Evolutionary conservation across 768 basidiomycete genomes (phyloP).

Genomic region (Mycena venus): DNA sequence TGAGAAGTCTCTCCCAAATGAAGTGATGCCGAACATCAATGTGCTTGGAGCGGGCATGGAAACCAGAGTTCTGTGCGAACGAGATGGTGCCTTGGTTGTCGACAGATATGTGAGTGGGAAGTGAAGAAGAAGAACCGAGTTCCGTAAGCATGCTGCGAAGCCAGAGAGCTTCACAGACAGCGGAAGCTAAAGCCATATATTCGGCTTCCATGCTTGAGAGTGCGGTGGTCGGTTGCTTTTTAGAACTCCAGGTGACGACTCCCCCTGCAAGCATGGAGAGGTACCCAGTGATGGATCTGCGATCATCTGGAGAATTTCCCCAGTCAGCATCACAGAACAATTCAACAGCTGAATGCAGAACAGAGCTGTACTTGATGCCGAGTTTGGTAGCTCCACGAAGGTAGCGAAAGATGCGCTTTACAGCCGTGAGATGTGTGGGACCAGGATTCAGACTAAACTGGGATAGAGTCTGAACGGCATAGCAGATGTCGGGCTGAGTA

Average conservation of each 20-base stretch:
- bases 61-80: not conserved
- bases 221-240: not conserved
- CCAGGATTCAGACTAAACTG: conserved; percentile 37
- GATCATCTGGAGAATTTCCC: conserved; percentile 1
- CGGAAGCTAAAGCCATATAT: not conserved
- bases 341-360: not conserved
- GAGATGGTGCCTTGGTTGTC: not conserved
- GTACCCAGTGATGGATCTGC: conserved; percentile 14
- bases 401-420: conserved; percentile 1
- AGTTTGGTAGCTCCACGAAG: conserved; percentile 4
- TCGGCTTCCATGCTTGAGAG: not conserved
- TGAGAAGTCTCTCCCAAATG: too few relatives aligned
- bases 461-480: conserved; percentile 39
- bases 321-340: conserved; percentile 11
- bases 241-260: too few relatives aligned
- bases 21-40: too few relatives aligned
- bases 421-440: conserved; percentile 3
- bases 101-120: not conserved
- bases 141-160: not conserved
- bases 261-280: not conserved
- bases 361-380: conserved; percentile 9
- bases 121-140: not conserved
- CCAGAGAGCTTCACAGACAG: not conserved
- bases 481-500: conserved; percentile 50
- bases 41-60: not conserved